Evolutionary conservation across 148 eudicot species (phyloP).

Genomic region (Amaranthus cruentus): DNA sequence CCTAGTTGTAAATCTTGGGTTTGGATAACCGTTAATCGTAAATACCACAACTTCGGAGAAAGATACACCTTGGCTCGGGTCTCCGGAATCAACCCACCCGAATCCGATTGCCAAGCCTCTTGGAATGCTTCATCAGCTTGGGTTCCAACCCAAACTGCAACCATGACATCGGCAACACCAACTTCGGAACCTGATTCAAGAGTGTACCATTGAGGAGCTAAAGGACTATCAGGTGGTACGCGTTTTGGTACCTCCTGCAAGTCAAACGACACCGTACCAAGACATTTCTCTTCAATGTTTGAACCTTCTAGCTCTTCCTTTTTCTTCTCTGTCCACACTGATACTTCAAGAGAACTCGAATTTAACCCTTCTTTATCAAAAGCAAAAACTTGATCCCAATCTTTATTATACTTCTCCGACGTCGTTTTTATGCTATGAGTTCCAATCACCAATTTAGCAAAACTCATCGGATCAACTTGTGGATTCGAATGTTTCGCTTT

Average conservation of each 20-base stretch:
- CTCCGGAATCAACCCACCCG: constrained; percentile 75
- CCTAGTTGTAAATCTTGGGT: constrained; percentile 83
- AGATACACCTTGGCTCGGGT: constrained; percentile 87
- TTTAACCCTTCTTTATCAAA: constrained; percentile 79
- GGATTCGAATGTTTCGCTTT: constrained; percentile 49
- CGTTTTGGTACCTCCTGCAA: constrained; percentile 76
- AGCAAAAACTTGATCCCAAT: constrained; percentile 88
- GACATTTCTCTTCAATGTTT: constrained; percentile 27
- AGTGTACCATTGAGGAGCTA: constrained; percentile 92
- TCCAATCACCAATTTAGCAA: constrained; percentile 69
- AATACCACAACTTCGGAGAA: constrained; percentile 90
- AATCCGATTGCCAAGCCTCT: constrained; percentile 94
- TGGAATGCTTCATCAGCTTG: constrained; percentile 88
- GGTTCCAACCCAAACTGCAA: constrained; percentile 90
- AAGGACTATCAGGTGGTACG: constrained; percentile 89
- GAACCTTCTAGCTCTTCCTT: constrained; percentile 5
- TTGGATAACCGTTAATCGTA: constrained; percentile 84
- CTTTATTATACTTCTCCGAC: constrained; percentile 34
- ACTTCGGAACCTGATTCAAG: constrained; percentile 44
- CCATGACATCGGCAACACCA: constrained; percentile 57
- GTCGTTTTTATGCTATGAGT: constrained; percentile 67
- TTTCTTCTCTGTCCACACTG: constrained; percentile 48
- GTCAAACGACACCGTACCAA: constrained; percentile 76
- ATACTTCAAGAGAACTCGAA: constrained; percentile 61
- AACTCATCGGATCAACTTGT: constrained; percentile 34